phyloP scores from a whole-genome alignment of 2,329 filamentous ascomycete genomes.

The Metarhizium sp. region DNA sequence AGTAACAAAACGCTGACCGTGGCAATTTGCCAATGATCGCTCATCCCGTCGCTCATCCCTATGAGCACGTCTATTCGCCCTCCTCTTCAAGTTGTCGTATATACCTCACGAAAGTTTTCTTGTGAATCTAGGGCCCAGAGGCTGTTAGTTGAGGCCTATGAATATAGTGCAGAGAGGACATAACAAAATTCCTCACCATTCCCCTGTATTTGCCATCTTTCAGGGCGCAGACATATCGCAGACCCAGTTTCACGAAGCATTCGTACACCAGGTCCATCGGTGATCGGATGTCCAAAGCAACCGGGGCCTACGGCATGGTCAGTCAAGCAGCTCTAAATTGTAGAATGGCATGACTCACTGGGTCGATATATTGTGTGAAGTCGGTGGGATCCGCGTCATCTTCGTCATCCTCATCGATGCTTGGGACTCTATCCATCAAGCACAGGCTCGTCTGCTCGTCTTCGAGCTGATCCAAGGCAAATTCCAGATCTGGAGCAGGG shows the following conservation, averaged over 20 bases:
- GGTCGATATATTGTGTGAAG: constrained; percentile 87
- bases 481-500: constrained; percentile 88
- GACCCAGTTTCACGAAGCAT: constrained; percentile 86
- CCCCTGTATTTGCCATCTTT: constrained; percentile 79
- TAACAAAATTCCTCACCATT: constrained; percentile 49
- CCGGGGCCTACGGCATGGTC: constrained; percentile 52
- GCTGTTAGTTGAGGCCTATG: constrained; percentile 6
- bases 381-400: constrained; percentile 60
- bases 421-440: constrained; percentile 65
- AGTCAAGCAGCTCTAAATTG: constrained; percentile 2
- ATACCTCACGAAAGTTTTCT: constrained; percentile 94
- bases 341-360: constrained; percentile 38
- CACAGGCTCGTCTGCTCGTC: constrained; percentile 68
- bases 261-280: constrained; percentile 96
- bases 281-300: constrained; percentile 78
- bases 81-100: constrained; percentile 71
- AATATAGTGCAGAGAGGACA: background rate
- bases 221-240: constrained; percentile 86
- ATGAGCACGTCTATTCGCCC: background rate
- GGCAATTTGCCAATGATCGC: background rate
- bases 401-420: constrained; percentile 55
- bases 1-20: background rate
- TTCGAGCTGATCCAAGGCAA: constrained; percentile 73
- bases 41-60: background rate
- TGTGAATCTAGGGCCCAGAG: constrained; percentile 56